Evolutionary conservation across 495 filamentous ascomycete species (phyloP).

Genomic region (Lichenothelia convexa): DNA sequence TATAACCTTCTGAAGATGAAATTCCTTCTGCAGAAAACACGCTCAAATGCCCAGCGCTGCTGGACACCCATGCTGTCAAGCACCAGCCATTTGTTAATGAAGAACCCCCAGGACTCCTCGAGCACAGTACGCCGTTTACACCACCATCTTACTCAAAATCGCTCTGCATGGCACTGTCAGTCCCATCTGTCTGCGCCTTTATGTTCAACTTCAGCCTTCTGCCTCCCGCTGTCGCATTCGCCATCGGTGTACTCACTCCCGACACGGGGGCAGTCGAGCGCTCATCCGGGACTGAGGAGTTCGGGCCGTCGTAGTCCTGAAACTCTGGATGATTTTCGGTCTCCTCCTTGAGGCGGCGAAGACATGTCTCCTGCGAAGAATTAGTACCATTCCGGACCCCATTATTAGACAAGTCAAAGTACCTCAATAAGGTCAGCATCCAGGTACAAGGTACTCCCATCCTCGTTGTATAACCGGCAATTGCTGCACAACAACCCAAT

Average conservation of each 20-base stretch:
- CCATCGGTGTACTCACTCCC: slow-evolving; percentile 51
- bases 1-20: no score
- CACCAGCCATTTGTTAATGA: no score
- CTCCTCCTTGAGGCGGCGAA: slow-evolving; percentile 47
- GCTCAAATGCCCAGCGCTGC: no score
- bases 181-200: slow-evolving; percentile 28
- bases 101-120: no score
- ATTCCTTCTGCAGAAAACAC: no score
- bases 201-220: slow-evolving; percentile 42
- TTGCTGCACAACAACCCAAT: slow-evolving; percentile 72
- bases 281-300: slow-evolving; percentile 33
- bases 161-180: slow-evolving; percentile 22
- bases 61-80: no score
- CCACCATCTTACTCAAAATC: slow-evolving; percentile 25
- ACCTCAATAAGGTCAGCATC: slow-evolving; percentile 93
- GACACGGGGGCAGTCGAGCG: slow-evolving; percentile 47
- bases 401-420: no score
- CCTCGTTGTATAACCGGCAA: slow-evolving; percentile 89
- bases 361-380: slow-evolving; percentile 25
- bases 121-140: no score
- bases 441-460: slow-evolving; percentile 71
- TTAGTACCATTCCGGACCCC: no score
- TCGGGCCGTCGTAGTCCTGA: slow-evolving; percentile 45
- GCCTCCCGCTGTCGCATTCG: slow-evolving; percentile 32
- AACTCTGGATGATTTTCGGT: slow-evolving; percentile 56